Evolutionary conservation across 768 basidiomycete genomes (phyloP), one percentile per base, ranked within the genome.

Genomic region (Lactarius trivialis): DNA sequence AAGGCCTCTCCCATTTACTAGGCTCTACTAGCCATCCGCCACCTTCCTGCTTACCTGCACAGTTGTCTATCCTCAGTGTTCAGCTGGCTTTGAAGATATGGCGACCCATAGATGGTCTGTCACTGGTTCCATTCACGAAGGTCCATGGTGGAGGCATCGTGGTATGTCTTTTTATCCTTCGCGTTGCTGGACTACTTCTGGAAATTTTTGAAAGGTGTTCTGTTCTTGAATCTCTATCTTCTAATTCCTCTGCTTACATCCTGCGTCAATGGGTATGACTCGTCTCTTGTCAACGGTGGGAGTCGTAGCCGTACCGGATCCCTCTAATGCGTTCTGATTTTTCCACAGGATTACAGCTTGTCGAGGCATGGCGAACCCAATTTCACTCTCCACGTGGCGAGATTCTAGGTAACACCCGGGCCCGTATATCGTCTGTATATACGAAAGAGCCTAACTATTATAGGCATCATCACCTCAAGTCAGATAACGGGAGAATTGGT

Each of bases 231-330:
- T 70, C 60, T 86, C 6, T 82, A 79, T 67, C 75, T 88, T 34
- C 58, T 84, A 17, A 74, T 88, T 17, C 84, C 86, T 2, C 76
- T 89, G n/a, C 72, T 88, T 60, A 86, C 86, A 17, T 81, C 85
- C 19, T 75, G 80, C 15, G 80, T 81, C 54, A 88, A 87, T 72
- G 87, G 88, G 28, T 78, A 85, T 55, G 85, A 88, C 69, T 83
- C 84, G 4, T 86, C 85, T n/a, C 72, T 86, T 50, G 76, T 86
- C 17, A 87, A 86, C 67, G 78, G 77, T 76, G 39, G n/a, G 69
- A 50, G 5, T 11, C 15, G 37, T 24, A 24, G 32, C 43, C 52
- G 6, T 32, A 4, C 24, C 24, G 15, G n/a, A n/a, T n/a, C 12
- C 21, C 34, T 39, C 11, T 7, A n/a, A 48, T 37, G 14, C 58